Evolutionary conservation across 257 asterid genomes (phyloP).

Genomic region (Misopates orontium): DNA sequence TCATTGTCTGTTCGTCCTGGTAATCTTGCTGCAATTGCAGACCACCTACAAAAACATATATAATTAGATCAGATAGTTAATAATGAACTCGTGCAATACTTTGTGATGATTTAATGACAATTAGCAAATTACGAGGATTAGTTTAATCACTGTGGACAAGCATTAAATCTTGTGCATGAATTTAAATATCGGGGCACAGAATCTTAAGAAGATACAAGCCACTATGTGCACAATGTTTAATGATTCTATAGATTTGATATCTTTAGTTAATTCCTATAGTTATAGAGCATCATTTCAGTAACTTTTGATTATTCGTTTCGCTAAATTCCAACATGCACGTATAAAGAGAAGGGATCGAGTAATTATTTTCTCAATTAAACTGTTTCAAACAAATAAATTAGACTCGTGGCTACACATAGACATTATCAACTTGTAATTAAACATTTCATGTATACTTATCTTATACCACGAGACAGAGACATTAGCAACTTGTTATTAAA

Average conservation of each 20-base stretch:
- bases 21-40: slow-evolving; percentile 79
- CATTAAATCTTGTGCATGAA: slow-evolving; percentile 43
- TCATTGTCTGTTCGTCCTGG: slow-evolving; percentile 93
- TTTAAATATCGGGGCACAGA: slow-evolving; percentile 28
- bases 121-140: slow-evolving; percentile 19
- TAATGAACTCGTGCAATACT: slow-evolving; percentile 3
- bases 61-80: background rate
- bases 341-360: slow-evolving; percentile 8
- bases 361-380: too few relatives aligned
- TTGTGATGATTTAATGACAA: slow-evolving; percentile 13
- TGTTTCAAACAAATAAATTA: background rate
- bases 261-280: slow-evolving; percentile 4
- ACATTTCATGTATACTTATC: background rate
- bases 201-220: slow-evolving; percentile 41
- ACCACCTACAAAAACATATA: slow-evolving; percentile 56
- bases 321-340: slow-evolving; percentile 43
- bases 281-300: slow-evolving; percentile 26
- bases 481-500: background rate
- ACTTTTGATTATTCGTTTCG: slow-evolving; percentile 26
- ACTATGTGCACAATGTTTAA: slow-evolving; percentile 32
- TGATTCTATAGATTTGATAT: slow-evolving; percentile 25
- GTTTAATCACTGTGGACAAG: slow-evolving; percentile 26
- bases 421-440: background rate
- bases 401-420: background rate
- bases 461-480: slow-evolving; percentile 4